Evolutionary conservation across 106 monocot species (phyloP).

Genomic region (Xerophyta viscosa): DNA sequence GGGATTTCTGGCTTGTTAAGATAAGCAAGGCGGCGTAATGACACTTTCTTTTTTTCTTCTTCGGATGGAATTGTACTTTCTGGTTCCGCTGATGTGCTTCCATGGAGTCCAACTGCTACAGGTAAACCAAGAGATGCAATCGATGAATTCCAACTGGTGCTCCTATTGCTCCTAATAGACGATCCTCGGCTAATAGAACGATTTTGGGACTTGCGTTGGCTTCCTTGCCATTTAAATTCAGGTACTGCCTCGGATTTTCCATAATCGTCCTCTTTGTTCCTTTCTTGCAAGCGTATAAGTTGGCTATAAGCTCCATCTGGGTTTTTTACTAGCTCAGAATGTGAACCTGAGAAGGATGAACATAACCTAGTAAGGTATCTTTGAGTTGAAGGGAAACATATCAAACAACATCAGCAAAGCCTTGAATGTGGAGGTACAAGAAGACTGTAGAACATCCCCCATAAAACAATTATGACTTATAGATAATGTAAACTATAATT

Average conservation of each 20-base stretch:
- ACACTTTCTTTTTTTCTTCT: slow-evolving; percentile 18
- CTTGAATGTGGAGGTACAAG: too few species aligned
- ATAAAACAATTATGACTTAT: too few species aligned
- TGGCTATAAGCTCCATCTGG: slow-evolving; percentile 30
- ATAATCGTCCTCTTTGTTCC: slow-evolving; percentile 6
- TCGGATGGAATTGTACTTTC: not conserved
- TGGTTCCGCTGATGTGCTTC: slow-evolving; percentile 4
- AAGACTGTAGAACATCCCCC: too few species aligned
- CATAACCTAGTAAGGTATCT: not conserved
- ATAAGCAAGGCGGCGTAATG: slow-evolving; percentile 36
- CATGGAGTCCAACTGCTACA: slow-evolving; percentile 20
- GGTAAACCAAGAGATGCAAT: slow-evolving; percentile 19
- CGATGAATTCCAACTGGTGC: slow-evolving; percentile 27
- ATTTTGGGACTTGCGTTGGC: too few species aligned
- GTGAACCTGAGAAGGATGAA: slow-evolving; percentile 15
- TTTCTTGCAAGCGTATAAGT: slow-evolving; percentile 32
- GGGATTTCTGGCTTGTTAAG: slow-evolving; percentile 60
- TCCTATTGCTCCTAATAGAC: slow-evolving; percentile 18
- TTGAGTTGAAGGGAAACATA: too few species aligned
- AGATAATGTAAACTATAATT: too few species aligned
- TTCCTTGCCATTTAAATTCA: too few species aligned
- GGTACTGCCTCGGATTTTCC: not conserved
- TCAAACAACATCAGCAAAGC: too few species aligned
- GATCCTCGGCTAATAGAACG: too few species aligned
- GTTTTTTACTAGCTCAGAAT: slow-evolving; percentile 25